Evolutionary conservation across 2,329 filamentous ascomycete genomes (phyloP).

Genomic region (Lecanicillium sp.): DNA sequence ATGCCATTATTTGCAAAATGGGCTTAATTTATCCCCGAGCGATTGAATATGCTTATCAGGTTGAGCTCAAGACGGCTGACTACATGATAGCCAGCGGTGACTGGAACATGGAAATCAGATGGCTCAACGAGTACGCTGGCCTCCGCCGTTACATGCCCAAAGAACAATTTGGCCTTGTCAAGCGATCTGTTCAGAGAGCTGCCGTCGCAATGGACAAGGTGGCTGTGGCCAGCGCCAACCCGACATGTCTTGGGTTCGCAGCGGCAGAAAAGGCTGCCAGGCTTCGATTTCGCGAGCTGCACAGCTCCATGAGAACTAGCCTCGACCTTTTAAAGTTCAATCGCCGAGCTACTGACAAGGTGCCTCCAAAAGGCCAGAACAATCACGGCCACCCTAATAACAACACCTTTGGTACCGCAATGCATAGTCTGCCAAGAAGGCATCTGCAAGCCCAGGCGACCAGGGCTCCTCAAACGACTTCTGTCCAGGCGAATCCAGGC

Average conservation of each 20-base stretch:
- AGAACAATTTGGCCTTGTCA: constrained; percentile 3
- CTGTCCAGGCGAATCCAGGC: too few species aligned
- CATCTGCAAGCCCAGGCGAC: too few species aligned
- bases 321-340: not conserved
- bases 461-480: too few species aligned
- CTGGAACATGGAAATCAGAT: constrained; percentile 10
- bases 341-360: too few species aligned
- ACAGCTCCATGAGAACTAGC: not conserved
- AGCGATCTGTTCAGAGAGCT: constrained; percentile 10
- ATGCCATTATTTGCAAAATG: constrained; percentile 9
- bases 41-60: constrained; percentile 10
- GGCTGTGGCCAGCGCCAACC: too few species aligned
- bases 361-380: too few species aligned
- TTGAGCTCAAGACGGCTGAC: constrained; percentile 3
- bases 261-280: not conserved
- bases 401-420: too few species aligned
- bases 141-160: constrained; percentile 4
- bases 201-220: constrained; percentile 9
- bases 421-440: too few species aligned
- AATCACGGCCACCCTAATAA: too few species aligned
- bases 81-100: constrained; percentile 5
- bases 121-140: constrained; percentile 14
- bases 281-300: constrained; percentile 2
- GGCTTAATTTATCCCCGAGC: constrained; percentile 5
- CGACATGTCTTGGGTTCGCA: too few species aligned